Percentiles rank a stretch among this genome's conserved stretches.
Evolutionary conservation across 2,329 filamentous ascomycete species (phyloP).

Genomic region (Trichoderma afroharzianum): DNA sequence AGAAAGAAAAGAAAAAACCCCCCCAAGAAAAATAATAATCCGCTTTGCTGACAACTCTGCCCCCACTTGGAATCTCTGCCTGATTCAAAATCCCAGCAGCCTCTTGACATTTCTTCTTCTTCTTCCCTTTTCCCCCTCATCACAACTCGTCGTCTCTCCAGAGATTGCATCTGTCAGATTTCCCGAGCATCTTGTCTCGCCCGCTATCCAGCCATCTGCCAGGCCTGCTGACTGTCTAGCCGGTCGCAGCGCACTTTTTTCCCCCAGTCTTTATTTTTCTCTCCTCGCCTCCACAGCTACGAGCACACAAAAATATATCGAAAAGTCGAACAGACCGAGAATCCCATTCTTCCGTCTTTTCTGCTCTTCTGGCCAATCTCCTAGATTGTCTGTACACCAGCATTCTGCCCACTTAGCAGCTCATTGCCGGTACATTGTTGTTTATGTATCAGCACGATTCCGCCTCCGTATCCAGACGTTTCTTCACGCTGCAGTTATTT

Average conservation of each 20-base stretch:
- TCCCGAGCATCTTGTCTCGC: slow-evolving; percentile 17
- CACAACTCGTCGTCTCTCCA: slow-evolving; percentile 9
- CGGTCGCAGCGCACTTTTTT: slow-evolving; percentile 22
- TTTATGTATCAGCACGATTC: slow-evolving; percentile 99
- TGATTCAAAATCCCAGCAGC: slow-evolving; percentile 15
- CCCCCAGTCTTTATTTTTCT: neutral
- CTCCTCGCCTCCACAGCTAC: neutral
- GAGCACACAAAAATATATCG: neutral
- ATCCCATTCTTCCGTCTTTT: neutral
- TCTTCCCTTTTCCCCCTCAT: slow-evolving; percentile 9
- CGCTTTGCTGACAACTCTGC: slow-evolving; percentile 16
- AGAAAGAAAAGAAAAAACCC: too few relatives aligned
- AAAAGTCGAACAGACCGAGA: neutral
- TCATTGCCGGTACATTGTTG: slow-evolving; percentile 45
- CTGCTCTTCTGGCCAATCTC: neutral
- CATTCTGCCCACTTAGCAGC: slow-evolving; percentile 30
- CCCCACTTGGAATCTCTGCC: slow-evolving; percentile 18
- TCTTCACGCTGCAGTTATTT: slow-evolving; percentile 95
- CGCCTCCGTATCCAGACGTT: slow-evolving; percentile 89
- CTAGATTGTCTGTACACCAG: slow-evolving; percentile 4
- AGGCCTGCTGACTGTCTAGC: slow-evolving; percentile 18
- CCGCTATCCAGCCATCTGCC: neutral
- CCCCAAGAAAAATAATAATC: neutral
- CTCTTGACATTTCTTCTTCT: neutral
- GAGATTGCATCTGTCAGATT: slow-evolving; percentile 15